phyloP scores from a whole-genome alignment of 2,329 filamentous ascomycete species.

The Bipolaris gigantea region DNA sequence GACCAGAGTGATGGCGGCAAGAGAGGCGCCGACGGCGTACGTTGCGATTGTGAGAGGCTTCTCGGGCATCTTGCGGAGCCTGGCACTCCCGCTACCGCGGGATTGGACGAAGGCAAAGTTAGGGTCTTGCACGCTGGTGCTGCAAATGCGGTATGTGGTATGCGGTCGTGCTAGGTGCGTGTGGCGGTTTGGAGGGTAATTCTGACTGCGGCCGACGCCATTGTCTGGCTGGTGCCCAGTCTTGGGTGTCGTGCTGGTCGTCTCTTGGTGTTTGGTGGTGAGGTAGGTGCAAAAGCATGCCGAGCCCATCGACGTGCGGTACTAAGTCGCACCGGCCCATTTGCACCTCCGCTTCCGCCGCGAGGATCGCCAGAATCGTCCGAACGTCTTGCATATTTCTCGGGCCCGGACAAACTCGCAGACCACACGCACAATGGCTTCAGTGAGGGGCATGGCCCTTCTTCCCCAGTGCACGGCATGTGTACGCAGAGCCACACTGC shows the following conservation, averaged over 20 bases:
- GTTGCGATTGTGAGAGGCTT: conserved; percentile 81
- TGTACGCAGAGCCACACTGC: conserved; percentile 38
- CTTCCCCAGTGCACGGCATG: conserved; percentile 47
- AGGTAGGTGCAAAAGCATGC: conserved; percentile 20
- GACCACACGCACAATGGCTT: conserved; percentile 37
- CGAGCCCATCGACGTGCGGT: conserved; percentile 18
- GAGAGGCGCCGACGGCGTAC: conserved; percentile 92
- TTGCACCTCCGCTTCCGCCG: conserved; percentile 23
- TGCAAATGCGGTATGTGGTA: conserved; percentile 18
- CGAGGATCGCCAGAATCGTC: conserved; percentile 33
- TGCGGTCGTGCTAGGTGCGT: conserved; percentile 11
- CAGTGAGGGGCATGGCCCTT: conserved; percentile 33
- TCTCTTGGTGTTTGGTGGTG: conserved; percentile 34
- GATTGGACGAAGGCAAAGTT: conserved; percentile 23
- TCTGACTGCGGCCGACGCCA: conserved; percentile 23
- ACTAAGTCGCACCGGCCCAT: conserved; percentile 25
- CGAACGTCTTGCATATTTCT: conserved; percentile 20
- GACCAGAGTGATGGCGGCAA: conserved; percentile 90
- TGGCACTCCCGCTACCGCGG: conserved; percentile 24
- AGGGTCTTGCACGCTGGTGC: conserved; percentile 20
- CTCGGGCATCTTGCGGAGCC: conserved; percentile 67
- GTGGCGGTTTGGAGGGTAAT: conserved; percentile 3
- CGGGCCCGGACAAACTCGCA: conserved; percentile 9
- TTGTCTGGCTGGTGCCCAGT: conserved; percentile 31
- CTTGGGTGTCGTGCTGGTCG: conserved; percentile 24